Evolutionary conservation across 1,139 yeast genomes (phyloP).

Genomic region (Debaryomyces nepalensis): DNA sequence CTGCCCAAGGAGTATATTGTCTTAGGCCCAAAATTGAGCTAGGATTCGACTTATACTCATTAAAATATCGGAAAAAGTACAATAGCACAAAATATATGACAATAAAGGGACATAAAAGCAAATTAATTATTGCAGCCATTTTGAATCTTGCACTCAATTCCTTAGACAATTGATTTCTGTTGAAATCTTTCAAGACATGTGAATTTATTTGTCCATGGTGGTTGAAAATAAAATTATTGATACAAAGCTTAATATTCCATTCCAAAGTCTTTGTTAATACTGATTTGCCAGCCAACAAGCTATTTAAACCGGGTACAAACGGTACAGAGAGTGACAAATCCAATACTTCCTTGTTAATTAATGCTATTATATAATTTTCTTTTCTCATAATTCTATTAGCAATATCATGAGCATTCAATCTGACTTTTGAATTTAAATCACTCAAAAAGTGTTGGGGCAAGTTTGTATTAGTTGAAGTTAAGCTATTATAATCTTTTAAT

Average conservation of each 20-base stretch:
- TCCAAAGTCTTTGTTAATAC: conserved; percentile 85
- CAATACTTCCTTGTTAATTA: conserved; percentile 77
- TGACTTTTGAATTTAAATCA: conserved; percentile 69
- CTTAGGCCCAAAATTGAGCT: conserved; percentile 76
- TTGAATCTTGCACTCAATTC: conserved; percentile 80
- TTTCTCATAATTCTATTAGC: conserved; percentile 96
- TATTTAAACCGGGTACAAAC: conserved; percentile 48
- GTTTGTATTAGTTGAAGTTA: conserved; percentile 52
- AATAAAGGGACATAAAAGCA: conserved; percentile 82
- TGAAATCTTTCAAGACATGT: conserved; percentile 70
- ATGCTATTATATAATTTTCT: conserved; percentile 90
- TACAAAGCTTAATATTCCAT: conserved; percentile 90
- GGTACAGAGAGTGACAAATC: conserved; percentile 51
- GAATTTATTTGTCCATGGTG: conserved; percentile 84
- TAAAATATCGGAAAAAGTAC: conserved; percentile 88
- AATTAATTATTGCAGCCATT: conserved; percentile 84
- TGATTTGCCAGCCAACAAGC: conserved; percentile 30
- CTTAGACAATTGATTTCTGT: conserved; percentile 65
- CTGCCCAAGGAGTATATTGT: conserved; percentile 91
- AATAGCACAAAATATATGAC: conserved; percentile 80
- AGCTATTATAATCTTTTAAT: conserved; percentile 79
- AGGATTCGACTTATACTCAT: conserved; percentile 90
- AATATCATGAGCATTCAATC: conserved; percentile 89
- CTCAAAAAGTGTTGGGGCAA: conserved; percentile 37
- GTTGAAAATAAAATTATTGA: conserved; percentile 84